Conservation (phyloP, 192 early-diverging fungal species). For the Phlyctochytrium arcticum region DNA sequence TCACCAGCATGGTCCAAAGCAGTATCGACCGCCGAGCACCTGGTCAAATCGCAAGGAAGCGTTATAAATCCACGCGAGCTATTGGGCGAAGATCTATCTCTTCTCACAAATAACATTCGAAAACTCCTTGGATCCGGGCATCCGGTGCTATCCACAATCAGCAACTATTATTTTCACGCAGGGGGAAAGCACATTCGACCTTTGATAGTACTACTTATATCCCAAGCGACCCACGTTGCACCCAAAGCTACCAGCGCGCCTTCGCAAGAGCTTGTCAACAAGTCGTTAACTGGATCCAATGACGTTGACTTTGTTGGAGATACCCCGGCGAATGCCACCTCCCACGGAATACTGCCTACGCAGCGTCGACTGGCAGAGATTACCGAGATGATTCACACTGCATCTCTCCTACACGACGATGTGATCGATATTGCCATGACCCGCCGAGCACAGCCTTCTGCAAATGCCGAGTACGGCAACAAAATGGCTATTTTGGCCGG, state of each 20-base stretch:
- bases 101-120: conserved; percentile 82
- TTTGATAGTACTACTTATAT: conserved; percentile 82
- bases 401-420: conserved; percentile 93
- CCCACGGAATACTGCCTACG: conserved; percentile 63
- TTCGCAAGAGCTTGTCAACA: conserved; percentile 21
- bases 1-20: conserved; percentile 28
- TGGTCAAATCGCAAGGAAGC: conserved; percentile 25
- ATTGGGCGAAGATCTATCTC: conserved; percentile 76
- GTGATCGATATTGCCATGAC: conserved; percentile 75
- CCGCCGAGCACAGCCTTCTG: conserved; percentile 70
- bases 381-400: conserved; percentile 97
- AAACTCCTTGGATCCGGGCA: conserved; percentile 80
- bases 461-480: conserved; percentile 88
- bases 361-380: conserved; percentile 94
- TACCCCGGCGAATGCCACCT: not conserved
- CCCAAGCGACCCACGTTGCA: conserved; percentile 67
- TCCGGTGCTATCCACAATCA: conserved; percentile 84
- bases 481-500: conserved; percentile 92
- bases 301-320: not conserved
- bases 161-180: conserved; percentile 85
- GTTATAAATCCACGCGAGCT: conserved; percentile 71
- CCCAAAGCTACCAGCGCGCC: not conserved
- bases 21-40: conserved; percentile 25
- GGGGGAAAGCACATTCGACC: conserved; percentile 90
- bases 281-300: conserved; percentile 1